A percentile compares a stretch with the other conserved stretches of the same genome.
Evolutionary conservation across 1,284 basidiomycete species (phyloP).

Genomic region (Microbotryum intermedium): DNA sequence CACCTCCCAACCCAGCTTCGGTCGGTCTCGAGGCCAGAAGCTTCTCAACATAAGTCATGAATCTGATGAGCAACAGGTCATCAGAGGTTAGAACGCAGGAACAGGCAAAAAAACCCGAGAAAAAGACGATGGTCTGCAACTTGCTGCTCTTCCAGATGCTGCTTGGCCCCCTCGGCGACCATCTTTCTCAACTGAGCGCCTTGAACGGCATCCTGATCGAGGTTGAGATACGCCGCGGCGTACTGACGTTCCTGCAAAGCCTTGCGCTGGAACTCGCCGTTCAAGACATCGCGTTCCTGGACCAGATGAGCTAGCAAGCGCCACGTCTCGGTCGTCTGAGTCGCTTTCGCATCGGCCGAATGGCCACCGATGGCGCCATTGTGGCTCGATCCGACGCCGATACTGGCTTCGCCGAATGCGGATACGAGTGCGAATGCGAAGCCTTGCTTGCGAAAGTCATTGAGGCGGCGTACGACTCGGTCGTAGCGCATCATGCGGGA

Average conservation of each 20-base stretch:
- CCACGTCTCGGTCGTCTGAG: slow-evolving; percentile 42
- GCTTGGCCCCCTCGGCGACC: slow-evolving; percentile 31
- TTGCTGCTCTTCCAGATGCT: slow-evolving; percentile 52
- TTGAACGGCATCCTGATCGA: slow-evolving; percentile 24
- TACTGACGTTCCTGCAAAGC: slow-evolving; percentile 44
- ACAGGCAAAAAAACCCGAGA: slow-evolving; percentile 52
- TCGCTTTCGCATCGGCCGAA: slow-evolving; percentile 17
- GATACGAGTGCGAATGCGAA: slow-evolving; percentile 67
- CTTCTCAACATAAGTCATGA: slow-evolving; percentile 74
- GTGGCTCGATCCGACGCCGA: slow-evolving; percentile 9
- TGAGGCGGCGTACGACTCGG: slow-evolving; percentile 63
- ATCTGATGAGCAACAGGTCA: slow-evolving; percentile 47
- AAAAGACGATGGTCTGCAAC: slow-evolving; percentile 55
- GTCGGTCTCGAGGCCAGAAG: slow-evolving; percentile 73
- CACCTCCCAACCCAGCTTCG: slow-evolving; percentile 82
- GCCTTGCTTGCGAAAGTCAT: slow-evolving; percentile 59
- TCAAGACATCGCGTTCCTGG: slow-evolving; percentile 43
- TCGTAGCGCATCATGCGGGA: slow-evolving; percentile 94
- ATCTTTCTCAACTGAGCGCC: slow-evolving; percentile 36
- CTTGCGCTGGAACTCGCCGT: slow-evolving; percentile 37
- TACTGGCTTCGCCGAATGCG: slow-evolving; percentile 52
- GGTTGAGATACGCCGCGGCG: slow-evolving; percentile 43
- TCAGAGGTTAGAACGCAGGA: neutral
- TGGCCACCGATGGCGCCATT: neutral
- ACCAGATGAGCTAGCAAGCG: slow-evolving; percentile 43